phyloP scores from a whole-genome alignment of 78 protist species.

The Anaeramoeba flamelloides region DNA sequence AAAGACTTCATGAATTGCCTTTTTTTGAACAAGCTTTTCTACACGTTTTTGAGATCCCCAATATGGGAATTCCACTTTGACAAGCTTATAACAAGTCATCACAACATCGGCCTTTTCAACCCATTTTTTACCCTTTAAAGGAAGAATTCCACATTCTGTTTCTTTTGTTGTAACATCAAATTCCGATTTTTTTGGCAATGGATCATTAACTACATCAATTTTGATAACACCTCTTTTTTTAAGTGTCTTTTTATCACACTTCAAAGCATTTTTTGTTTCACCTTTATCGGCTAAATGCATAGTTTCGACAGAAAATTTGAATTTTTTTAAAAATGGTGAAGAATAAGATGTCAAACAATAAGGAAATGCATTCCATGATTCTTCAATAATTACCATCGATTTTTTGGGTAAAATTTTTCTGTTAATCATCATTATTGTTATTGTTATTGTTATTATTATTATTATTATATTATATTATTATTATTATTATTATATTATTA shows the following conservation, averaged over 20 bases:
- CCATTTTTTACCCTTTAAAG: neutral
- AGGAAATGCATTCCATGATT: neutral
- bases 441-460: no score
- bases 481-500: no score
- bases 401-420: neutral
- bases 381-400: neutral
- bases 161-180: neutral
- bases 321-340: neutral
- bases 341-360: neutral
- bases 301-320: neutral
- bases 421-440: no score
- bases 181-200: neutral
- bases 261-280: neutral
- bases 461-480: no score
- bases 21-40: neutral
- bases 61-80: neutral
- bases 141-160: neutral
- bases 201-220: neutral
- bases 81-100: neutral
- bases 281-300: neutral
- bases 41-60: neutral
- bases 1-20: neutral
- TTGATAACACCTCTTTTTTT: neutral
- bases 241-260: neutral
- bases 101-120: neutral